Conservation (phyloP, 805 yeast species). For the Starmerella scarabaei region DNA sequence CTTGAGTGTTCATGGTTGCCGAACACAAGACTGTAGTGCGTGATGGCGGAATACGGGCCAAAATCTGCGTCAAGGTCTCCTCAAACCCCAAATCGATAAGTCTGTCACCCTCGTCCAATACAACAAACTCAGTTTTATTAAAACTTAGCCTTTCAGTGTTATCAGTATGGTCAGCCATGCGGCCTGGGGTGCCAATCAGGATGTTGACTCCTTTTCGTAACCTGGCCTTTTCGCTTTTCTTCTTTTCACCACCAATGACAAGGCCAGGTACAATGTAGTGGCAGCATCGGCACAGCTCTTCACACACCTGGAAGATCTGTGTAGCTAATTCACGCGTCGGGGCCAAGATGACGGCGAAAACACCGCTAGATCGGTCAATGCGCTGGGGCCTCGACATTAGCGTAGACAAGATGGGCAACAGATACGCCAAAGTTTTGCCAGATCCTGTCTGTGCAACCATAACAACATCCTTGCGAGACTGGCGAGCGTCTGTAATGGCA, state of each 20-base stretch:
- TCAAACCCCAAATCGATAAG: slow-evolving; percentile 94
- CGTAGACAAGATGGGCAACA: slow-evolving; percentile 67
- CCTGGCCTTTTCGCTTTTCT: slow-evolving; percentile 91
- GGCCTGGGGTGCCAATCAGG: slow-evolving; percentile 95
- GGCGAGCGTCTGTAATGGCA: slow-evolving; percentile 28
- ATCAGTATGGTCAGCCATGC: slow-evolving; percentile 86
- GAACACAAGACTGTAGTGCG: slow-evolving; percentile 80
- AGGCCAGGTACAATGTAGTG: slow-evolving; percentile 89
- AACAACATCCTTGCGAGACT: slow-evolving; percentile 50
- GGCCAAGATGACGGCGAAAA: slow-evolving; percentile 76
- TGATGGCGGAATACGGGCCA: slow-evolving; percentile 47
- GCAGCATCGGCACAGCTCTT: slow-evolving; percentile 56
- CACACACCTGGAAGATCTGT: slow-evolving; percentile 75
- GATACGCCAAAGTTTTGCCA: slow-evolving; percentile 85
- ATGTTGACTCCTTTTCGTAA: slow-evolving; percentile 90
- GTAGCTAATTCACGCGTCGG: slow-evolving; percentile 94
- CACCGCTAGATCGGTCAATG: slow-evolving; percentile 38
- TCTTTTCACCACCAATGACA: slow-evolving; percentile 96
- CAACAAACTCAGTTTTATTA: slow-evolving; percentile 68
- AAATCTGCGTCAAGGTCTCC: slow-evolving; percentile 71
- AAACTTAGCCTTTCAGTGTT: slow-evolving; percentile 68
- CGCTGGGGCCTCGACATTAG: slow-evolving; percentile 39
- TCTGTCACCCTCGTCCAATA: slow-evolving; percentile 93
- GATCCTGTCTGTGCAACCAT: slow-evolving; percentile 98
- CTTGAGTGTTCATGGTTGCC: slow-evolving; percentile 80